These are phyloP conservation scores for Phytopythium aichiense DNA, from an alignment of 352 stramenopile species.

Conservation along the genomic window DNA sequence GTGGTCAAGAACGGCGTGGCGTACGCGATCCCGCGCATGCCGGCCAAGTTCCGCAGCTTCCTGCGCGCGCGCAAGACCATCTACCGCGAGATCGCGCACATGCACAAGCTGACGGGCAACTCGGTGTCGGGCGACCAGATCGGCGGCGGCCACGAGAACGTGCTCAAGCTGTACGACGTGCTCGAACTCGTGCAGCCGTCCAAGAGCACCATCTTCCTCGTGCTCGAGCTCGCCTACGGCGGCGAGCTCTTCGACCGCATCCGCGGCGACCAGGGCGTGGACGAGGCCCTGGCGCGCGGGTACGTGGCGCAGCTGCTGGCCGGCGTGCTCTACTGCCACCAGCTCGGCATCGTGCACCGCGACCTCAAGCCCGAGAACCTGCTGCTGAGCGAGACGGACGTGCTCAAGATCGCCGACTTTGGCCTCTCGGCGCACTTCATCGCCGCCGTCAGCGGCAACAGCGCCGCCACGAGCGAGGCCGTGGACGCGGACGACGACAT, in stretches of 20 bases:
- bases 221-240: conserved; percentile 88
- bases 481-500: conserved; percentile 35
- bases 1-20: conserved; percentile 5
- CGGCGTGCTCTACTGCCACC: conserved; percentile 89
- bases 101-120: conserved; percentile 89
- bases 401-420: conserved; percentile 95
- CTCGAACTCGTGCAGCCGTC: conserved; percentile 94
- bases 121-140: conserved; percentile 66
- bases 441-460: conserved; percentile 60
- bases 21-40: conserved; percentile 70
- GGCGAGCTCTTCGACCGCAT: conserved; percentile 94
- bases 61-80: conserved; percentile 89
- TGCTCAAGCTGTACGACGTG: conserved; percentile 95
- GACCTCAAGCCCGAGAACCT: conserved; percentile 98
- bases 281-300: conserved; percentile 71
- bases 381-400: conserved; percentile 85
- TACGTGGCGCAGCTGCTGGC: conserved; percentile 90
- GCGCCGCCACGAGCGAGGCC: conserved; percentile 25
- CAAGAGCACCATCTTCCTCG: conserved; percentile 93
- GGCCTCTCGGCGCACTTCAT: conserved; percentile 92
- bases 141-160: conserved; percentile 90
- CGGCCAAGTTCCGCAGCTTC: conserved; percentile 93
- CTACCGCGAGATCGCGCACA: conserved; percentile 95
- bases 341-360: conserved; percentile 91
- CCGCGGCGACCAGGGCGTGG: conserved; percentile 73